Conservation (phyloP, 148 eudicot species). For the Euryodendron excelsum region DNA sequence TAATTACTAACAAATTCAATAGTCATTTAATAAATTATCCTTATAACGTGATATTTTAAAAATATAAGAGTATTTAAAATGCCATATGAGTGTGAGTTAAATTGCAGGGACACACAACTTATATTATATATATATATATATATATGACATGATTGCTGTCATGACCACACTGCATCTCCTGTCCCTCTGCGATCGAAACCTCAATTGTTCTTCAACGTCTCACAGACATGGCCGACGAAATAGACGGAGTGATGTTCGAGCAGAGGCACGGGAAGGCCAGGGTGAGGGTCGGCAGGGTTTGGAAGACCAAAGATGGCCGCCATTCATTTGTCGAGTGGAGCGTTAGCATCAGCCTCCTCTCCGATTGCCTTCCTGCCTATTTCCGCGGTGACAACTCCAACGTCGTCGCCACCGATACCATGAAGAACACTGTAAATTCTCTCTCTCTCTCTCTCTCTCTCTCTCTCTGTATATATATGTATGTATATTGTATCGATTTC, state of each 20-base stretch:
- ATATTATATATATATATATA: no score
- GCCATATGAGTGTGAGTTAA: no score
- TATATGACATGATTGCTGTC: no score
- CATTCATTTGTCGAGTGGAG: constrained; percentile 79
- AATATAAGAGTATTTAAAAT: no score
- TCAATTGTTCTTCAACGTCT: neutral
- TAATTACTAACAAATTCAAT: no score
- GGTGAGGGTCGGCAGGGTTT: constrained; percentile 83
- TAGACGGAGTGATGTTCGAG: constrained; percentile 51
- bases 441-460: neutral
- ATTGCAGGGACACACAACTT: no score
- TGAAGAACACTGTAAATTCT: constrained; percentile 75
- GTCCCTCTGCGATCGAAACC: neutral
- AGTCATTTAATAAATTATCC: no score
- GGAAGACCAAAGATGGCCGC: constrained; percentile 52
- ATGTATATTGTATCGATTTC: neutral
- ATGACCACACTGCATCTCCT: neutral
- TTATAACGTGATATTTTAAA: no score
- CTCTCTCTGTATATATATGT: neutral
- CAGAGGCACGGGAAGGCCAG: constrained; percentile 85
- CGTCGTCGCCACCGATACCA: constrained; percentile 94
- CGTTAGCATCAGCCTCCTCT: constrained; percentile 65
- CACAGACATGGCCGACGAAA: constrained; percentile 26
- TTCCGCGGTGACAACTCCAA: constrained; percentile 62
- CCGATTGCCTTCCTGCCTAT: constrained; percentile 72